These are phyloP conservation scores for Plantago major DNA, from an alignment of 257 asterid genomes.

Conservation along the genomic window DNA sequence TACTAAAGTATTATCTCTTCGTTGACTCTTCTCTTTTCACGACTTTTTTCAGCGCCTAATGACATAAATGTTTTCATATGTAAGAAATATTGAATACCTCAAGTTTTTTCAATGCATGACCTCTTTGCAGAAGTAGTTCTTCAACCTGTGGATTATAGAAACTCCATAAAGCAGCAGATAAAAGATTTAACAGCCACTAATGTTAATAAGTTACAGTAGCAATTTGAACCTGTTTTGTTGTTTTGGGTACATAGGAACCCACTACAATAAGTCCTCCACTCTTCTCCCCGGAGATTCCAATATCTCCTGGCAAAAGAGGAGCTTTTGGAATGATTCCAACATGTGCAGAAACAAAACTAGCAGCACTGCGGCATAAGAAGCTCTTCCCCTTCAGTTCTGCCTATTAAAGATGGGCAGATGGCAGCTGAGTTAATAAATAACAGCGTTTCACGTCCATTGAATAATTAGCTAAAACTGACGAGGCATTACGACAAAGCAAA, in stretches of 20 bases:
- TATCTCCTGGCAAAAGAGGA: constrained; percentile 68
- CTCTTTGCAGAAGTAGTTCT: constrained; percentile 67
- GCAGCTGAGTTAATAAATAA: constrained; percentile 16
- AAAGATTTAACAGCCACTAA: not conserved
- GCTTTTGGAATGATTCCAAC: constrained; percentile 78
- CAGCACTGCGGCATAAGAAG: constrained; percentile 96
- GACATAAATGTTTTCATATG: constrained; percentile 7
- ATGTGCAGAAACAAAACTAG: constrained; percentile 95
- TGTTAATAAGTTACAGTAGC: not conserved
- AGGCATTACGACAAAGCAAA: constrained; percentile 13
- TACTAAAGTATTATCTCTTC: constrained; percentile 9
- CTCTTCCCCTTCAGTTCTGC: constrained; percentile 90
- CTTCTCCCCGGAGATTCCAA: constrained; percentile 46
- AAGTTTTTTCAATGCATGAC: constrained; percentile 57
- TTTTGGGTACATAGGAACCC: constrained; percentile 96
- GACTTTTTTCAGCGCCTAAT: not conserved
- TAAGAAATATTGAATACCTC: constrained; percentile 48
- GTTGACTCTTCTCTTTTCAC: not conserved
- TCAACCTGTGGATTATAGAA: constrained; percentile 58
- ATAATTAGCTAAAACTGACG: constrained; percentile 16
- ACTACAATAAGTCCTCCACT: constrained; percentile 88
- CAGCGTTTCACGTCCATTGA: constrained; percentile 19
- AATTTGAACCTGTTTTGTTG: constrained; percentile 79
- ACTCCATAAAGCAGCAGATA: not conserved
- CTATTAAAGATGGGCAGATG: constrained; percentile 38